Conservation (phyloP, 352 stramenopile genomes). For the Phytophthora pinifolia region DNA sequence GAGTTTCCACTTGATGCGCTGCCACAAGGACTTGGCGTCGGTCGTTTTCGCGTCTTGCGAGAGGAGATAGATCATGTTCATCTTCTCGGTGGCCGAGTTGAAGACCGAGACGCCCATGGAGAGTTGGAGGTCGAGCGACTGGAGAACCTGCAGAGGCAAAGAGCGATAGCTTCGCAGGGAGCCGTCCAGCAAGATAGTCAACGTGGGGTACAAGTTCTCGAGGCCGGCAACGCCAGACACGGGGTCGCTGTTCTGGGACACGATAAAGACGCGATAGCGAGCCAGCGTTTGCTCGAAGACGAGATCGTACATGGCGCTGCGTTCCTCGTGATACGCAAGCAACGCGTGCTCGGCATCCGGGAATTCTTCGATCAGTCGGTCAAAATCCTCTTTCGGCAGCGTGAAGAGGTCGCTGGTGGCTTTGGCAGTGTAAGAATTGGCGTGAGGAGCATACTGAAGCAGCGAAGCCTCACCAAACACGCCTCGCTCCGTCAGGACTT, state of each 20-base stretch:
- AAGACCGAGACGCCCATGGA: slow-evolving; percentile 81
- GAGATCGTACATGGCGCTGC: slow-evolving; percentile 60
- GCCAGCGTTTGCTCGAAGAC: slow-evolving; percentile 73
- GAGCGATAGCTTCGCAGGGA: slow-evolving; percentile 61
- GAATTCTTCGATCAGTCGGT: slow-evolving; percentile 77
- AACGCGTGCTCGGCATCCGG: slow-evolving; percentile 67
- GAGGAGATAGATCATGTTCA: slow-evolving; percentile 65
- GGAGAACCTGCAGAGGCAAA: slow-evolving; percentile 55
- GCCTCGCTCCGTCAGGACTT: slow-evolving; percentile 65
- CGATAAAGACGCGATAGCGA: slow-evolving; percentile 62
- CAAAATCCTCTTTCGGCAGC: slow-evolving; percentile 80
- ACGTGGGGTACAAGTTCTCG: slow-evolving; percentile 69
- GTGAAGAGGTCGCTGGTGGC: slow-evolving; percentile 77
- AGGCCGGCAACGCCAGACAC: slow-evolving; percentile 55
- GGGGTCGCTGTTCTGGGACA: slow-evolving; percentile 54
- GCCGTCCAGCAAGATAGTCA: slow-evolving; percentile 66
- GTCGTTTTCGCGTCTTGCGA: slow-evolving; percentile 30
- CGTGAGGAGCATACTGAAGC: slow-evolving; percentile 71
- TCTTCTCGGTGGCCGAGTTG: slow-evolving; percentile 69
- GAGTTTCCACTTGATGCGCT: slow-evolving; percentile 33
- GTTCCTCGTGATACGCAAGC: slow-evolving; percentile 57
- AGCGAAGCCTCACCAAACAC: slow-evolving; percentile 75
- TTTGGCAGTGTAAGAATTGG: slow-evolving; percentile 77
- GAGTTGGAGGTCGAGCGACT: slow-evolving; percentile 65
- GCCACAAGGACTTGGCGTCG: slow-evolving; percentile 12